These are phyloP conservation scores for Kodamaea derodonti DNA, from an alignment of 1,139 yeast genomes.

Conservation along the genomic window DNA sequence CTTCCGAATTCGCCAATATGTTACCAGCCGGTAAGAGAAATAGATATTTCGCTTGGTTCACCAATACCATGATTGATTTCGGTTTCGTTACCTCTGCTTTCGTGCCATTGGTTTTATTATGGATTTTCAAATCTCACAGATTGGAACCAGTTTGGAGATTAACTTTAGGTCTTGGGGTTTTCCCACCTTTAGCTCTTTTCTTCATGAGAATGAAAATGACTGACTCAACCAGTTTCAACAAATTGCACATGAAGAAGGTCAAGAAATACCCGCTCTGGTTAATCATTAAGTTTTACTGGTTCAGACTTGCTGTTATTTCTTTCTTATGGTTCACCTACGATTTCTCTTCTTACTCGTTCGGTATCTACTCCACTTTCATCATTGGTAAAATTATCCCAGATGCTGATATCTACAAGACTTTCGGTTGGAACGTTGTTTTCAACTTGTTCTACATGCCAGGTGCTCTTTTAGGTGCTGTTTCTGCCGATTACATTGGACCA, in stretches of 20 bases:
- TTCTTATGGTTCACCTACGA: slow-evolving; percentile 90
- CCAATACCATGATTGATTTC: slow-evolving; percentile 80
- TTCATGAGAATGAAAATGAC: slow-evolving; percentile 70
- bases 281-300: slow-evolving; percentile 79
- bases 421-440: slow-evolving; percentile 91
- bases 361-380: slow-evolving; percentile 76
- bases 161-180: slow-evolving; percentile 86
- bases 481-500: slow-evolving; percentile 88
- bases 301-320: slow-evolving; percentile 66
- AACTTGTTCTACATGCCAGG: slow-evolving; percentile 90
- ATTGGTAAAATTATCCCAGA: slow-evolving; percentile 57
- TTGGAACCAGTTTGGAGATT: slow-evolving; percentile 87
- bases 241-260: slow-evolving; percentile 64
- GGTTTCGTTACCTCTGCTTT: slow-evolving; percentile 85
- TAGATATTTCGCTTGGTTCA: slow-evolving; percentile 85
- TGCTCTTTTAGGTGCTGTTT: slow-evolving; percentile 73
- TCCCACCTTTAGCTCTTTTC: slow-evolving; percentile 78
- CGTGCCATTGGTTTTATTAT: slow-evolving; percentile 81
- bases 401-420: slow-evolving; percentile 63
- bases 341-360: slow-evolving; percentile 83
- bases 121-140: slow-evolving; percentile 73
- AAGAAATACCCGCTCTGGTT: slow-evolving; percentile 61
- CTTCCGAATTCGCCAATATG: slow-evolving; percentile 84
- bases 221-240: slow-evolving; percentile 68
- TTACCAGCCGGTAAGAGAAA: slow-evolving; percentile 81